phyloP scores from a whole-genome alignment of 1,139 yeast genomes.

The Magnusiomyces clavatus region DNA sequence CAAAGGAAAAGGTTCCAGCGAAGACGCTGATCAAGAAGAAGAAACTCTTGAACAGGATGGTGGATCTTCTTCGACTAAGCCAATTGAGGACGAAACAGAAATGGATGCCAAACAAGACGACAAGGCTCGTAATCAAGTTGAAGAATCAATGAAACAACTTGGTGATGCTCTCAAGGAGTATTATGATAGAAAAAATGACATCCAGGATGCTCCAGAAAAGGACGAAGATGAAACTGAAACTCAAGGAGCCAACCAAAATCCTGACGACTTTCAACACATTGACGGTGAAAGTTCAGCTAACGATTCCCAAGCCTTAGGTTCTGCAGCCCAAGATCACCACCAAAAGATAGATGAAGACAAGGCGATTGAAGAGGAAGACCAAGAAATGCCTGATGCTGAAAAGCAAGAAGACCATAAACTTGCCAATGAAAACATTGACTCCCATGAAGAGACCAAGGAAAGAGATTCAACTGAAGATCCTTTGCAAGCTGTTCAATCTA shows the following conservation, averaged over 20 bases:
- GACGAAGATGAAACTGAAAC: constrained; percentile 32
- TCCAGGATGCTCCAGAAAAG: constrained; percentile 41
- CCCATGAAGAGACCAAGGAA: constrained; percentile 18
- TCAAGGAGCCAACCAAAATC: constrained; percentile 46
- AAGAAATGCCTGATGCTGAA: constrained; percentile 16
- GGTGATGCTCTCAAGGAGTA: constrained; percentile 90
- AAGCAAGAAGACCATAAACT: constrained; percentile 27
- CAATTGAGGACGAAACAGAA: constrained; percentile 18
- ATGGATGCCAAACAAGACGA: constrained; percentile 35
- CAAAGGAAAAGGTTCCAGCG: constrained; percentile 71
- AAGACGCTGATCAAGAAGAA: constrained; percentile 57
- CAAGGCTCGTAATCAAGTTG: constrained; percentile 62
- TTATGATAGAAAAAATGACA: constrained; percentile 85
- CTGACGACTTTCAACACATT: constrained; percentile 88
- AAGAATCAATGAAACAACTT: constrained; percentile 73
- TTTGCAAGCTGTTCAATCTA: constrained; percentile 16
- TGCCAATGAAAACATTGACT: constrained; percentile 14
- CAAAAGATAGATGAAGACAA: constrained; percentile 73
- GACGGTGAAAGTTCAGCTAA: constrained; percentile 63
- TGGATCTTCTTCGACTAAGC: constrained; percentile 19
- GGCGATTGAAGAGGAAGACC: constrained; percentile 60
- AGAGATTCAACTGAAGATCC: constrained; percentile 15
- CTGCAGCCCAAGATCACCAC: constrained; percentile 74
- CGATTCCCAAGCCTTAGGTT: constrained; percentile 89
- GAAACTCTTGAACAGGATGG: constrained; percentile 25